These are phyloP conservation scores for Fraxinus sp. DNA, from an alignment of 305 asterid genomes.

Conservation along the genomic window DNA sequence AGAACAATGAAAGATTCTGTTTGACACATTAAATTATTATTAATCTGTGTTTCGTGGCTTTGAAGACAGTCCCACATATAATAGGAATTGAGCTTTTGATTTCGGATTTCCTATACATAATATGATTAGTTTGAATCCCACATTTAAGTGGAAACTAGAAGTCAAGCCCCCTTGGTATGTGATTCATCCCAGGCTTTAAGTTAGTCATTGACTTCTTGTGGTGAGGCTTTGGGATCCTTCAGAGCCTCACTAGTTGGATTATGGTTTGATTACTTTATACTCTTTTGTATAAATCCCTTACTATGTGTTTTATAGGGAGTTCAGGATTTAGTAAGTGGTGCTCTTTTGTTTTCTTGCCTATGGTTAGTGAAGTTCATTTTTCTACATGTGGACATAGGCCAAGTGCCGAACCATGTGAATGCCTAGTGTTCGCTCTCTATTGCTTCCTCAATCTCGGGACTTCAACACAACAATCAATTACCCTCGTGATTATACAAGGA, in stretches of 20 bases:
- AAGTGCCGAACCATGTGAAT: neutral
- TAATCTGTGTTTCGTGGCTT: neutral
- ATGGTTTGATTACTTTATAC: neutral
- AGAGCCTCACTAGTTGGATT: neutral
- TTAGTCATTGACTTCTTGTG: neutral
- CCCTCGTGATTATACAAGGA: neutral
- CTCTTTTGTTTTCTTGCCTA: neutral
- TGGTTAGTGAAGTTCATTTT: neutral
- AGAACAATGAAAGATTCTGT: neutral
- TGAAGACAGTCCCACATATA: neutral
- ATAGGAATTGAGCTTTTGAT: neutral
- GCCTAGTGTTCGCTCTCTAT: neutral
- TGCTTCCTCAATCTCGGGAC: neutral
- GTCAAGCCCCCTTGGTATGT: neutral
- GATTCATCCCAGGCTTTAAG: neutral
- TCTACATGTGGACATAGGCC: neutral
- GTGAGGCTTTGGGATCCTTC: neutral
- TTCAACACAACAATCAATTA: neutral
- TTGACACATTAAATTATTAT: neutral
- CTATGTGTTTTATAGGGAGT: neutral
- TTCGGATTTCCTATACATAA: neutral
- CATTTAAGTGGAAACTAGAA: neutral
- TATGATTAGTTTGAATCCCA: neutral
- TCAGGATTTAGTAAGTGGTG: neutral
- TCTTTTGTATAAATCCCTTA: neutral